phyloP scores from a whole-genome alignment of 441 rosid species.

The Erysimum cheiri region DNA sequence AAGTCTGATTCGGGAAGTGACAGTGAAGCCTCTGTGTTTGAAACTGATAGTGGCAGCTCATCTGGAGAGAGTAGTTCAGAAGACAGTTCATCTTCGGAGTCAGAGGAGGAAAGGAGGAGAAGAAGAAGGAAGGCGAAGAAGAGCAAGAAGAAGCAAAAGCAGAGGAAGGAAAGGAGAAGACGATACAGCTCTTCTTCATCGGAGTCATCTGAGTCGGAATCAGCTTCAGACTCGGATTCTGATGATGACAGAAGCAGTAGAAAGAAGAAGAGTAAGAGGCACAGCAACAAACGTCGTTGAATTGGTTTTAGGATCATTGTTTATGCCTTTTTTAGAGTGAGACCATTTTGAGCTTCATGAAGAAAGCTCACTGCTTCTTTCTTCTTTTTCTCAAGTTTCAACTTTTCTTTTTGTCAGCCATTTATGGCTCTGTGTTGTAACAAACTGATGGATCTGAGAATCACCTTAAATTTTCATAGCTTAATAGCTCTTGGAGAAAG shows the following conservation, averaged over 20 bases:
- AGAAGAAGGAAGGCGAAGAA: constrained; percentile 65
- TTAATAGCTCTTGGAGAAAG: background rate
- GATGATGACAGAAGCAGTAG: constrained; percentile 67
- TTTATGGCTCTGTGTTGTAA: constrained; percentile 29
- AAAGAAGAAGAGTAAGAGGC: constrained; percentile 68
- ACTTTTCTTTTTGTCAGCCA: background rate
- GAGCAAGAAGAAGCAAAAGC: constrained; percentile 66
- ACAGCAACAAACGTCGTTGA: constrained; percentile 62
- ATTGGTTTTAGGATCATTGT: constrained; percentile 10
- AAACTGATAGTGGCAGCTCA: constrained; percentile 69
- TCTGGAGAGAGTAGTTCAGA: constrained; percentile 74
- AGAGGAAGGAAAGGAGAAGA: constrained; percentile 58
- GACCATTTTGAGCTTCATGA: constrained; percentile 27
- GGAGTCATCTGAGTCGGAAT: constrained; percentile 75
- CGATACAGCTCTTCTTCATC: constrained; percentile 81
- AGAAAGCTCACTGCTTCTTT: constrained; percentile 8
- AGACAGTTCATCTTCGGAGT: constrained; percentile 69
- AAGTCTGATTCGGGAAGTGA: constrained; percentile 68
- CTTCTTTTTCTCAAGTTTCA: background rate
- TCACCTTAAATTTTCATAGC: background rate
- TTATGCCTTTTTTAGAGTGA: constrained; percentile 2
- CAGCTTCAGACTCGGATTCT: constrained; percentile 77
- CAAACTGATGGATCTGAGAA: constrained; percentile 20
- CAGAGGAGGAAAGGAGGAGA: constrained; percentile 71
- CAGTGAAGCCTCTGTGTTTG: constrained; percentile 93